Conservation (phyloP, 2,329 filamentous ascomycete genomes). For the Cylindrodendrum hubeiense region DNA sequence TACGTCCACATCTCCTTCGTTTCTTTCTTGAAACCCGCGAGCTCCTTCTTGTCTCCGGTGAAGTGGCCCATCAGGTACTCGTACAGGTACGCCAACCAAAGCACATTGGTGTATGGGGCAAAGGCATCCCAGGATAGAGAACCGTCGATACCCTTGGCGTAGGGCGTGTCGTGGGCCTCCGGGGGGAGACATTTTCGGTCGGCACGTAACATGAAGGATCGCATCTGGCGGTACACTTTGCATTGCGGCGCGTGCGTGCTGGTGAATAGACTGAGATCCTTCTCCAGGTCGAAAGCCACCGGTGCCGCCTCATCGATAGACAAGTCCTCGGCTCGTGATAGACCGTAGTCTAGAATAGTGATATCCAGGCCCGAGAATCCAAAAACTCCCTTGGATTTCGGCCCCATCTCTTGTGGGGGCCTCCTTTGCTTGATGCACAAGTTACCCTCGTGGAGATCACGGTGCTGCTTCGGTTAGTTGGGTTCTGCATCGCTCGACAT, state of each 20-base stretch:
- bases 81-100: constrained; percentile 75
- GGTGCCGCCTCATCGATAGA: constrained; percentile 51
- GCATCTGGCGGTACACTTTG: constrained; percentile 72
- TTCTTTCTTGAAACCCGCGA: constrained; percentile 59
- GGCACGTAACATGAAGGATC: constrained; percentile 66
- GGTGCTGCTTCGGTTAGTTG: constrained; percentile 60
- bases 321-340: constrained; percentile 68
- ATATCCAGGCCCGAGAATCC: constrained; percentile 73
- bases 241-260: constrained; percentile 72
- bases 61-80: constrained; percentile 64
- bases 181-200: constrained; percentile 65
- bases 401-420: constrained; percentile 47
- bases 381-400: constrained; percentile 56
- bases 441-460: constrained; percentile 75
- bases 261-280: constrained; percentile 70
- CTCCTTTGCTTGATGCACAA: constrained; percentile 66
- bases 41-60: constrained; percentile 58
- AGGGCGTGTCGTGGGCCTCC: constrained; percentile 59
- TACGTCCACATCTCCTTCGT: constrained; percentile 68
- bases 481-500: not conserved
- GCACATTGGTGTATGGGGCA: constrained; percentile 72
- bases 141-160: constrained; percentile 59
- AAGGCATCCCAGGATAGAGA: constrained; percentile 67
- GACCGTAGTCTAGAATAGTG: constrained; percentile 74
- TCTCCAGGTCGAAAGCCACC: constrained; percentile 70